Evolutionary conservation across 1,284 basidiomycete genomes (phyloP), one percentile per base, ranked within the genome.

Genomic region (Cystobasidium pallidum): DNA sequence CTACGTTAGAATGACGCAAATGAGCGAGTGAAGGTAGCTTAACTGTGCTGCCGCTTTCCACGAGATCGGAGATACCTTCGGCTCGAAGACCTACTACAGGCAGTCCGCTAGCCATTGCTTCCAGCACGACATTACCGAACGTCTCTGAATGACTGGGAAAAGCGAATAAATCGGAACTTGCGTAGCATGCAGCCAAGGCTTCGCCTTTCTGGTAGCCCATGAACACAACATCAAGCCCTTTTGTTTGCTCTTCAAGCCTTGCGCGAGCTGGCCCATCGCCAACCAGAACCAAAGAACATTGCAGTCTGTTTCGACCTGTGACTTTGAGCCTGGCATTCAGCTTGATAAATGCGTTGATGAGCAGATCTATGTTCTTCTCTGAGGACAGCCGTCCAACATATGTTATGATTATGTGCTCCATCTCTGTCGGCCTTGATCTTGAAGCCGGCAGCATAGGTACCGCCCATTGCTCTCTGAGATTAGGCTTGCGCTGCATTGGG

Each of bases 331-430:
- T 79, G 73, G 4, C 78, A 75, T 76, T 61, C 21, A 78, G 68
- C 1, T 67, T 72, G 4, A 73, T 71, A 76, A 84, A 85, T 0
- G 85, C 83, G 61, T 83, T 80, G 59, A 86, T 81, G 4, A 86
- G 80, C 6, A 86, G 81, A n/a, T 83, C 80, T 2, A 86, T 82
- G 77, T 86, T 86, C 80, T 86, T 86, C 78, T 86, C 86, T 84
- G 84, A 86, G 2, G 83, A 84, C 52, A 83, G 79, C 24, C 81
- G 79, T 28, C 81, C 82, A 66, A 82, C 82, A 74, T 82, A 83
- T 21, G 81, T 80, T 2, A 82, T 75, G 36, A 81, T 80, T 21
- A 77, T 58, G 36, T 75, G n/a, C n/a, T n/a, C n/a, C 76, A 47
- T 70, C 24, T 1, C 73, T 75, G 0, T 64, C 70, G n/a, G n/a